Evolutionary conservation across 805 yeast genomes (phyloP).

Genomic region (Yamadazyma akitaensis): DNA sequence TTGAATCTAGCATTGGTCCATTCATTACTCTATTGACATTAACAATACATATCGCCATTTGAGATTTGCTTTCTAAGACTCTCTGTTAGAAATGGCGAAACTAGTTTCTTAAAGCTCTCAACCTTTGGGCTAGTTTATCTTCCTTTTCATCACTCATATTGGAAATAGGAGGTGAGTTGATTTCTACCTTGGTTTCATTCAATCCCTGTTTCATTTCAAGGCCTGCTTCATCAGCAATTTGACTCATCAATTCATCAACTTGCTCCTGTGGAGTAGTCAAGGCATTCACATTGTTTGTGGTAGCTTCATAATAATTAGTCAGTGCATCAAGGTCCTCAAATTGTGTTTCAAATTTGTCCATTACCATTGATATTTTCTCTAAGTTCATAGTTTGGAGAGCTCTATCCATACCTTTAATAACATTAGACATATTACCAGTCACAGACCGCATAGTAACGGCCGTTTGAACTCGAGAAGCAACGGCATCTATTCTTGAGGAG

Average conservation of each 20-base stretch:
- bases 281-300: conserved; percentile 86
- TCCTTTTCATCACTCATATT: conserved; percentile 67
- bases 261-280: conserved; percentile 91
- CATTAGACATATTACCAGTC: conserved; percentile 89
- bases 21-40: background rate
- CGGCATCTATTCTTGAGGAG: conserved; percentile 91
- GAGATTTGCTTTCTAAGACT: background rate
- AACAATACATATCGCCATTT: background rate
- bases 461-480: conserved; percentile 92
- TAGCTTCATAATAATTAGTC: conserved; percentile 87
- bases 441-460: conserved; percentile 98
- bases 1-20: background rate
- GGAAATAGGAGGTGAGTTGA: conserved; percentile 36
- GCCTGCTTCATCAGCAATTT: conserved; percentile 97
- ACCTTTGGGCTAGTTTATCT: conserved; percentile 80
- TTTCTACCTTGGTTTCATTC: conserved; percentile 56
- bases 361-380: conserved; percentile 86
- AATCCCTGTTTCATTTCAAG: conserved; percentile 85
- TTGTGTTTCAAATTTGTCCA: conserved; percentile 96
- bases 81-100: too few relatives aligned
- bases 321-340: conserved; percentile 95
- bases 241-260: conserved; percentile 84
- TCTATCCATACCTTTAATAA: conserved; percentile 92
- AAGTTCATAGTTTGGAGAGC: conserved; percentile 95
- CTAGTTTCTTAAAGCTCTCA: conserved; percentile 70